Conservation (phyloP, 2,329 filamentous ascomycete species). For the Daldinia sp. region DNA sequence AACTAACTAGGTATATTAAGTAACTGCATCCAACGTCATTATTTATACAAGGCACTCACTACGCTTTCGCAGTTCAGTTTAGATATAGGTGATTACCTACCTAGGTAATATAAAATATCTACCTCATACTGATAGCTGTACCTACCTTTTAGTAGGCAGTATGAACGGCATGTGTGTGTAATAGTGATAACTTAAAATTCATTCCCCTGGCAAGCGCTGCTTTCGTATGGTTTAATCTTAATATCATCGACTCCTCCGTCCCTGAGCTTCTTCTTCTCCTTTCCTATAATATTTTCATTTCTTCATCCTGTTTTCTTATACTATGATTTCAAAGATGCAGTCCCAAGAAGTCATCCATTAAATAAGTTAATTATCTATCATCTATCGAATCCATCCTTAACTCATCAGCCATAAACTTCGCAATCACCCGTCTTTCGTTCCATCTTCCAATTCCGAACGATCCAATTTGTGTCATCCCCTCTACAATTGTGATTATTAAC, state of each 20-base stretch:
- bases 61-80: background rate
- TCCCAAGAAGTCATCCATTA: background rate
- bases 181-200: background rate
- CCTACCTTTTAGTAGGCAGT: background rate
- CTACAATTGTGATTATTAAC: background rate
- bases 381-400: background rate
- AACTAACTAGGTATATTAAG: background rate
- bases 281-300: background rate
- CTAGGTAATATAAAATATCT: no score
- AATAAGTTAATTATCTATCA: background rate
- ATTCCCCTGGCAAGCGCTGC: background rate
- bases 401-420: background rate
- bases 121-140: background rate
- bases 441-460: slow-evolving; percentile 6
- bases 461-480: background rate
- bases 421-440: background rate
- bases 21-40: slow-evolving; percentile 4
- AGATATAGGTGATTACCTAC: no score
- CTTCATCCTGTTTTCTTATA: background rate
- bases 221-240: slow-evolving; percentile 1
- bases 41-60: background rate
- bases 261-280: background rate
- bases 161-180: background rate
- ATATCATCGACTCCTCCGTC: background rate
- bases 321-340: background rate